phyloP scores from a whole-genome alignment of 805 yeast species.

The Lipomyces yamadae region DNA sequence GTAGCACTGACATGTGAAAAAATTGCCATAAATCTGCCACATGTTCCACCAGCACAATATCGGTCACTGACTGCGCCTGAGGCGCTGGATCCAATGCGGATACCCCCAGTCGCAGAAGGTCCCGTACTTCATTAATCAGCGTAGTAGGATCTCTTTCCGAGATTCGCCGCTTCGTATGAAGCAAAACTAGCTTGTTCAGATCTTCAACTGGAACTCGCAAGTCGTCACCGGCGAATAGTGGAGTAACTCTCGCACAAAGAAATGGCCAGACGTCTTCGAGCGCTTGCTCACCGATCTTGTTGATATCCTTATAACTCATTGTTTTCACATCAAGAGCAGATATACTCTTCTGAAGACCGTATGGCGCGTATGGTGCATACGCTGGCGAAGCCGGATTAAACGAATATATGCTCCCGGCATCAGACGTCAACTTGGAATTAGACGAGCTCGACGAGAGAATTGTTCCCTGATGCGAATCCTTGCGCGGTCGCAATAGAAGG shows the following conservation, averaged over 20 bases:
- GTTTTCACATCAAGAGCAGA: conserved; percentile 42
- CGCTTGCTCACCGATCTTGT: conserved; percentile 45
- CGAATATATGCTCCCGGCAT: conserved; percentile 50
- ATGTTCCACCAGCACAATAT: conserved; percentile 38
- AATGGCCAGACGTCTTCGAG: conserved; percentile 58
- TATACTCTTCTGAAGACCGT: conserved; percentile 39
- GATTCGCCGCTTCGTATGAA: conserved; percentile 49
- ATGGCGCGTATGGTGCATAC: conserved; percentile 32
- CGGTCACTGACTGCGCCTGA: conserved; percentile 44
- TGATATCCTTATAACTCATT: conserved; percentile 40
- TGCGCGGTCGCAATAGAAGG: conserved; percentile 46
- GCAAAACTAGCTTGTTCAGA: conserved; percentile 54
- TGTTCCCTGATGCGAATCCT: conserved; percentile 47
- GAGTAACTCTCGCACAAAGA: conserved; percentile 50
- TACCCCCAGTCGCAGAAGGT: conserved; percentile 46
- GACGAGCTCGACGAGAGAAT: conserved; percentile 52
- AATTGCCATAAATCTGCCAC: conserved; percentile 48
- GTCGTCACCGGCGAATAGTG: conserved; percentile 56
- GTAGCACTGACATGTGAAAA: conserved; percentile 60
- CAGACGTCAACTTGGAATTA: conserved; percentile 50
- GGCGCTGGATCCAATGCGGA: conserved; percentile 44
- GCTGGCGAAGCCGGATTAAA: conserved; percentile 49
- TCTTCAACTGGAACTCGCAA: conserved; percentile 62
- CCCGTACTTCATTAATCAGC: conserved; percentile 53
- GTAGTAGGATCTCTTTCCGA: conserved; percentile 48